Conservation (phyloP, 2,329 filamentous ascomycete species). For the Endocalyx cinctus region DNA sequence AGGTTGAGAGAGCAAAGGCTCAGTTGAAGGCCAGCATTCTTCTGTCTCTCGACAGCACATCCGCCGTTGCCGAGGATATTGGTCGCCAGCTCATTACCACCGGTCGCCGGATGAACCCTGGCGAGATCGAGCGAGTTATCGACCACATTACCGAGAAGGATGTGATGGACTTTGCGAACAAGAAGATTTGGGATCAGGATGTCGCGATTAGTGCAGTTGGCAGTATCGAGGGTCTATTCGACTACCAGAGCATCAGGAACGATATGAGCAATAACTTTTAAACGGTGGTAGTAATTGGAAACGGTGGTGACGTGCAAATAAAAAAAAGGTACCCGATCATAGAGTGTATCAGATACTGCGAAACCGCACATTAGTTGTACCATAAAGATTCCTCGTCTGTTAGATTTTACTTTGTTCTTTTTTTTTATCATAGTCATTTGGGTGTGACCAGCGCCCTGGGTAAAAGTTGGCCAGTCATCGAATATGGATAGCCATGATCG, state of each 20-base stretch:
- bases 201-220: constrained; percentile 91
- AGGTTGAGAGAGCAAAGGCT: constrained; percentile 97
- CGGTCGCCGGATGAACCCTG: constrained; percentile 82
- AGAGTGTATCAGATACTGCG: constrained; percentile 49
- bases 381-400: constrained; percentile 41
- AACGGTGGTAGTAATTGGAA: constrained; percentile 17
- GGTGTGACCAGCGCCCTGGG: no score
- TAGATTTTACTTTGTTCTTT: constrained; percentile 14
- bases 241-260: constrained; percentile 74
- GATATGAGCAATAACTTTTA: constrained; percentile 82
- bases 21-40: constrained; percentile 98
- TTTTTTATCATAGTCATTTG: no score
- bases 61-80: constrained; percentile 95
- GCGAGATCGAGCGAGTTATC: constrained; percentile 91
- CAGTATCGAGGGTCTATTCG: constrained; percentile 78
- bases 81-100: constrained; percentile 98
- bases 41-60: constrained; percentile 94
- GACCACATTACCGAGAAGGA: constrained; percentile 89
- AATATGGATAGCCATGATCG: no score
- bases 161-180: constrained; percentile 92
- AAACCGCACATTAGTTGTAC: constrained; percentile 47
- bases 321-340: constrained; percentile 39
- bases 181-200: constrained; percentile 96
- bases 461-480: no score
- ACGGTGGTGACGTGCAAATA: constrained; percentile 28